Percentiles rank a stretch among this genome's conserved stretches.
These are phyloP conservation scores for Wickerhamomyces sp. DNA, from an alignment of 1,139 yeast genomes.

Conservation along the genomic window DNA sequence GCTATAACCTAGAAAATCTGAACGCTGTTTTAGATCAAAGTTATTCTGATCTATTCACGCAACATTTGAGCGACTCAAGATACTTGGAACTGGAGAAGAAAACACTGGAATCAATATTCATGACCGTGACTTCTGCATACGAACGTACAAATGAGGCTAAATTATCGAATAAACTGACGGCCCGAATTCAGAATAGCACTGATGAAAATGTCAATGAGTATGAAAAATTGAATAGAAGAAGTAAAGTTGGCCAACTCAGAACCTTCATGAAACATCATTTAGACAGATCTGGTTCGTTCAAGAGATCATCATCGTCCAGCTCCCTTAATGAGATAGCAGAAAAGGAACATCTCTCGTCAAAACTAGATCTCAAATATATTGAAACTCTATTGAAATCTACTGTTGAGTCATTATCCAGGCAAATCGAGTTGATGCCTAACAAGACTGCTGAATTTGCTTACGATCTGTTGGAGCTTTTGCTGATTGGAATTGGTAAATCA, in stretches of 20 bases:
- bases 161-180: slow-evolving; percentile 41
- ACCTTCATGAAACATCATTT: slow-evolving; percentile 35
- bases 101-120: slow-evolving; percentile 59
- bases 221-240: slow-evolving; percentile 22
- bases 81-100: slow-evolving; percentile 74
- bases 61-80: slow-evolving; percentile 60
- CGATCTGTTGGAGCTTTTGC: slow-evolving; percentile 61
- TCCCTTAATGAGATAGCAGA: slow-evolving; percentile 8
- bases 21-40: slow-evolving; percentile 64
- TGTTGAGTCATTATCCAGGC: slow-evolving; percentile 76
- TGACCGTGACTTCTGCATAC: slow-evolving; percentile 42
- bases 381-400: slow-evolving; percentile 65
- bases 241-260: slow-evolving; percentile 31
- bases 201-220: slow-evolving; percentile 17
- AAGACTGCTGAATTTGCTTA: slow-evolving; percentile 61
- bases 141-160: slow-evolving; percentile 49
- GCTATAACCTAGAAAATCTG: slow-evolving; percentile 43
- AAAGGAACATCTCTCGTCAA: slow-evolving; percentile 12
- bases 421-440: slow-evolving; percentile 65
- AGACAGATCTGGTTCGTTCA: slow-evolving; percentile 34
- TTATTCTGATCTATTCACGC: slow-evolving; percentile 66
- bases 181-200: slow-evolving; percentile 30
- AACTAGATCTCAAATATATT: slow-evolving; percentile 42
- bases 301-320: slow-evolving; percentile 14
- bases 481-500: slow-evolving; percentile 67